Percentiles rank a stretch among this genome's conserved stretches.
These are phyloP conservation scores for Physaria fendleri DNA, from an alignment of 345 rosid genomes.

Conservation along the genomic window DNA sequence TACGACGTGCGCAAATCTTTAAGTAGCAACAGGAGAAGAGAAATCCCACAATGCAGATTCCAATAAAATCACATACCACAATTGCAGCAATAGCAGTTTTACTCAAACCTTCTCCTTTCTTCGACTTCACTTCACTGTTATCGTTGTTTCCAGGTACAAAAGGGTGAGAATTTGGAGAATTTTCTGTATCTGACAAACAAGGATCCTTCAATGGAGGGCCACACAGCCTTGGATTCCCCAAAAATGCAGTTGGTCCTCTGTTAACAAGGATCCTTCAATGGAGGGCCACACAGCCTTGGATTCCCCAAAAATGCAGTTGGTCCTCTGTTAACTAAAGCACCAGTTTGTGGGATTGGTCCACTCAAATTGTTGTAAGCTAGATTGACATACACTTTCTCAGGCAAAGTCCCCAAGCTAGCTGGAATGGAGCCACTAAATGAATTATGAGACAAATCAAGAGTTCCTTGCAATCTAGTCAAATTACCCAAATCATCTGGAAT, in stretches of 20 bases:
- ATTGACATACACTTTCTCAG: slow-evolving; percentile 93
- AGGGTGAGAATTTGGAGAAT: slow-evolving; percentile 57
- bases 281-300: slow-evolving; percentile 85
- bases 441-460: slow-evolving; percentile 90
- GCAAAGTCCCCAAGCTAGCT: slow-evolving; percentile 72
- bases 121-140: slow-evolving; percentile 27
- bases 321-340: slow-evolving; percentile 84
- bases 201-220: slow-evolving; percentile 86
- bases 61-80: slow-evolving; percentile 70
- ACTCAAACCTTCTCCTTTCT: slow-evolving; percentile 51
- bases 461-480: slow-evolving; percentile 80
- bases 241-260: slow-evolving; percentile 87
- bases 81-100: slow-evolving; percentile 57
- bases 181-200: slow-evolving; percentile 40
- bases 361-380: slow-evolving; percentile 72
- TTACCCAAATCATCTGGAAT: slow-evolving; percentile 71
- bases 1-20: slow-evolving; percentile 38
- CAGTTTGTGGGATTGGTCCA: slow-evolving; percentile 90
- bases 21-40: slow-evolving; percentile 76
- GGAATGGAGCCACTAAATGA: slow-evolving; percentile 67
- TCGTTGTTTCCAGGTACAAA: slow-evolving; percentile 46
- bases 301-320: slow-evolving; percentile 89
- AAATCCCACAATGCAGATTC: slow-evolving; percentile 83
- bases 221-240: slow-evolving; percentile 80
- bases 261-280: slow-evolving; percentile 81